phyloP scores from a whole-genome alignment of 2,329 filamentous ascomycete genomes.

The Seiridium cupressi region DNA sequence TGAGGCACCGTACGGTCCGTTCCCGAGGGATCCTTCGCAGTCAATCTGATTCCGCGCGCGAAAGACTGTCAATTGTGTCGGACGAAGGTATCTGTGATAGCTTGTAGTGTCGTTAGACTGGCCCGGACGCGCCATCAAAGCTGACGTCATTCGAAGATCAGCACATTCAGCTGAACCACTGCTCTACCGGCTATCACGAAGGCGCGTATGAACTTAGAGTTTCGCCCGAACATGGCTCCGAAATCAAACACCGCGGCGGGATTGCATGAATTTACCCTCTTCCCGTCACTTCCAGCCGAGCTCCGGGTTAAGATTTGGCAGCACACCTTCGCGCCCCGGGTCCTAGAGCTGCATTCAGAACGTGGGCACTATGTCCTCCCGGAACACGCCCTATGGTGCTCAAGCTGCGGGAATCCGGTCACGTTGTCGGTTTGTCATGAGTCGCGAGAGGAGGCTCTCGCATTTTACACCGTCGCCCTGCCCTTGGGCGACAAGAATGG shows the following conservation, averaged over 20 bases:
- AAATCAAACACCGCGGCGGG: background rate
- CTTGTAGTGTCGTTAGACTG: too few relatives aligned
- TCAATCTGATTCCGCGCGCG: too few relatives aligned
- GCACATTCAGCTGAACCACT: too few relatives aligned
- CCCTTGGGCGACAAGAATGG: slow-evolving; percentile 12
- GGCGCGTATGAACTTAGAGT: too few relatives aligned
- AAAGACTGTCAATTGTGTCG: too few relatives aligned
- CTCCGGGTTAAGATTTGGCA: slow-evolving; percentile 34
- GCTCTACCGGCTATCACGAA: too few relatives aligned
- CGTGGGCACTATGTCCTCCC: slow-evolving; percentile 25
- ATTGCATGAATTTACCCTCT: slow-evolving; percentile 20
- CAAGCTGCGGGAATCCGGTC: slow-evolving; percentile 29
- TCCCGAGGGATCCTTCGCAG: too few relatives aligned
- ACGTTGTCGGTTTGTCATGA: slow-evolving; percentile 30
- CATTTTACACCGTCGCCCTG: slow-evolving; percentile 30
- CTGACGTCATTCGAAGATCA: too few relatives aligned
- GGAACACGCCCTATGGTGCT: slow-evolving; percentile 25
- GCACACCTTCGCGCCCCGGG: slow-evolving; percentile 28
- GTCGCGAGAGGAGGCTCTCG: slow-evolving; percentile 27
- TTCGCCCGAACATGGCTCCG: too few relatives aligned
- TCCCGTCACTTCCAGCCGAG: slow-evolving; percentile 31
- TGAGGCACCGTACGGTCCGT: too few relatives aligned
- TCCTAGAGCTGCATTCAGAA: slow-evolving; percentile 31
- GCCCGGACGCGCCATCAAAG: too few relatives aligned
- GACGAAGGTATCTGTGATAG: too few relatives aligned